Evolutionary conservation across 176 grass and related monocot species (phyloP).

Genomic region (Oryza glumipatula): DNA sequence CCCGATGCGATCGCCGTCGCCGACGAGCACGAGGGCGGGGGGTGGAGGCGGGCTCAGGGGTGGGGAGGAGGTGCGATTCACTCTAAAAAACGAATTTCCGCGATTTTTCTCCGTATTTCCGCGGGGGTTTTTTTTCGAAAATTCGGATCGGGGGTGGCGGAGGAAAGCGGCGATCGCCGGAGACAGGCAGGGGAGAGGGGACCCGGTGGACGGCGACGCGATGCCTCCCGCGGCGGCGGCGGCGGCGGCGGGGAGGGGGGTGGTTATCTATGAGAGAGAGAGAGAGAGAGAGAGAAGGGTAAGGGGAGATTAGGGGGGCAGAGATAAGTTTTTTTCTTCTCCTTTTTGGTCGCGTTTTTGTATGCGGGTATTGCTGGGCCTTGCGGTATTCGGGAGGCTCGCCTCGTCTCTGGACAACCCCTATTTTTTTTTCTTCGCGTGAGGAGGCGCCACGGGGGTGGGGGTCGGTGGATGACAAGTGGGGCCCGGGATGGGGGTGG

Average conservation of each 20-base stretch:
- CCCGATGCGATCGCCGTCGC: conserved; percentile 37
- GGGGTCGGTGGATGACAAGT: background rate
- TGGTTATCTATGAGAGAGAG: conserved; percentile 55
- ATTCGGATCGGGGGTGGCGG: conserved; percentile 41
- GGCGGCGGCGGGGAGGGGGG: conserved; percentile 44
- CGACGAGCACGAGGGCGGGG: conserved; percentile 32
- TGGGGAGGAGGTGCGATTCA: conserved; percentile 54
- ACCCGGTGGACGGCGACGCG: background rate
- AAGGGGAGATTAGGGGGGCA: conserved; percentile 54
- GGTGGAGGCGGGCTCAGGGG: conserved; percentile 23
- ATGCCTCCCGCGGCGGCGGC: conserved; percentile 33
- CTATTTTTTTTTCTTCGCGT: conserved; percentile 45
- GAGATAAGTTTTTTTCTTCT: conserved; percentile 61
- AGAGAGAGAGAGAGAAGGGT: background rate
- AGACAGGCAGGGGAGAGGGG: conserved; percentile 1
- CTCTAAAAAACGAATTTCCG: conserved; percentile 31
- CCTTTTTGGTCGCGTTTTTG: conserved; percentile 39
- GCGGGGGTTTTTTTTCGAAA: conserved; percentile 41
- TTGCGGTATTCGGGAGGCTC: conserved; percentile 23
- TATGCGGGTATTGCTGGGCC: background rate
- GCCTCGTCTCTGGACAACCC: conserved; percentile 26
- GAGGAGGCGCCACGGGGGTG: background rate
- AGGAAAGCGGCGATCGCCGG: conserved; percentile 46
- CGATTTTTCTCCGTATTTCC: conserved; percentile 50
- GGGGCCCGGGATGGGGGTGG: background rate